phyloP scores from a whole-genome alignment of 2,329 filamentous ascomycete species.

The Fusarium praegraminearum region DNA sequence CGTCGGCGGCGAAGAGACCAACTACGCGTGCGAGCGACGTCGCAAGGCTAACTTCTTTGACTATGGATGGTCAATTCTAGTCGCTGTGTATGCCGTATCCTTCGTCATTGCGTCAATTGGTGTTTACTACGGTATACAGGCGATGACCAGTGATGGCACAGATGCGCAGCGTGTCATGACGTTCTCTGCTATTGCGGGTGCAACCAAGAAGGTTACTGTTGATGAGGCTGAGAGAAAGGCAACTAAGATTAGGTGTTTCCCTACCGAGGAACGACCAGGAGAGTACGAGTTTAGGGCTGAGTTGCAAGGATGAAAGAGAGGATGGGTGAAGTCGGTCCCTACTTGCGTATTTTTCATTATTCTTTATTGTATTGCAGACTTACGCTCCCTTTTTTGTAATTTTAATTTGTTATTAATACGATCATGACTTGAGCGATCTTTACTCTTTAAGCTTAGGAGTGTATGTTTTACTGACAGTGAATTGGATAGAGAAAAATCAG shows the following conservation, averaged over 20 bases:
- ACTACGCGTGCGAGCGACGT: constrained; percentile 24
- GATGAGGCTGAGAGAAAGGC: constrained; percentile 23
- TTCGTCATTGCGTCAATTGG: constrained; percentile 27
- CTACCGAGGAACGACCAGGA: constrained; percentile 11
- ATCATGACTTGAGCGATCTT: not conserved
- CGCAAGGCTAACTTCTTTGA: constrained; percentile 30
- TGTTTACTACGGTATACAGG: constrained; percentile 31
- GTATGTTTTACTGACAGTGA: too few species aligned
- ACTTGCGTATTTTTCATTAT: not conserved
- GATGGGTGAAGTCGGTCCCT: not conserved
- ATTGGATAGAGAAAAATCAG: too few species aligned
- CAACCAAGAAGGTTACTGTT: constrained; percentile 31
- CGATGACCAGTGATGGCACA: constrained; percentile 28
- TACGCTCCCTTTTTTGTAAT: not conserved
- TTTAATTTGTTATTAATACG: not conserved
- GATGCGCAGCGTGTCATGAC: constrained; percentile 32
- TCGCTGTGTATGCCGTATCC: constrained; percentile 18
- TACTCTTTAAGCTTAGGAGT: too few species aligned
- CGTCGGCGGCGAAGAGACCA: not conserved
- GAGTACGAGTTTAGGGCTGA: constrained; percentile 37
- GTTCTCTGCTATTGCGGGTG: constrained; percentile 34
- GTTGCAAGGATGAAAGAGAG: constrained; percentile 13
- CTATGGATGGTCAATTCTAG: constrained; percentile 25
- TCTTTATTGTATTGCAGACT: not conserved
- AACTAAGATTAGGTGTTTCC: constrained; percentile 30